A percentile compares a stretch with the other conserved stretches of the same genome.
phyloP scores from a whole-genome alignment of 495 filamentous ascomycete species.

The Aspergillus taichungensis region DNA sequence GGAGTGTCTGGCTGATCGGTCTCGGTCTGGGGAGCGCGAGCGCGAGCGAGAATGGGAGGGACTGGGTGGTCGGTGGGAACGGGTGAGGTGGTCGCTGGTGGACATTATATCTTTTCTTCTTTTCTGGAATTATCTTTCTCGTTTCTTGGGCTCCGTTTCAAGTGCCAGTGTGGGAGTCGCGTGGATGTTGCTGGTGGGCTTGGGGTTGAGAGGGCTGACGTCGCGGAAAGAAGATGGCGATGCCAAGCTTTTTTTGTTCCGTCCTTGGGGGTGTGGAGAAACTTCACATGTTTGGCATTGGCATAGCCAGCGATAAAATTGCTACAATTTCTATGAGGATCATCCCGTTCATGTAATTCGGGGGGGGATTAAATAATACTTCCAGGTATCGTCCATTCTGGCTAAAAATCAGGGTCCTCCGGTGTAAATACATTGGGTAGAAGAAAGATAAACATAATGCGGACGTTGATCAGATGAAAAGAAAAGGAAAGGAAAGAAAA shows the following conservation, averaged over 20 bases:
- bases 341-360: not conserved
- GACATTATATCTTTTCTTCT: not conserved
- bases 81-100: constrained; percentile 3
- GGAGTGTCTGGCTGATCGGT: constrained; percentile 1
- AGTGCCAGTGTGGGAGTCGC: too few species aligned
- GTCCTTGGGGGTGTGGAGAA: not conserved
- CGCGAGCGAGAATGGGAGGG: constrained; percentile 9
- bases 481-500: constrained; percentile 4
- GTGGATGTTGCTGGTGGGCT: not conserved
- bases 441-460: not conserved
- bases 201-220: constrained; percentile 1
- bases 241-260: constrained; percentile 4
- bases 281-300: not conserved
- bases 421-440: not conserved
- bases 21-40: constrained; percentile 16
- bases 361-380: not conserved
- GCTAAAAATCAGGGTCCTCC: not conserved
- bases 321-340: not conserved
- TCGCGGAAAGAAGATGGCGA: not conserved
- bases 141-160: too few species aligned
- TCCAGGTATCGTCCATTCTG: too few species aligned
- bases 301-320: not conserved
- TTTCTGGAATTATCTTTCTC: not conserved
- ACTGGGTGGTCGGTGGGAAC: not conserved
- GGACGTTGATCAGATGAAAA: not conserved